Percentiles rank a stretch among this genome's conserved stretches.
Conservation (phyloP, 352 stramenopile species). For the Blastocystis sp. region DNA sequence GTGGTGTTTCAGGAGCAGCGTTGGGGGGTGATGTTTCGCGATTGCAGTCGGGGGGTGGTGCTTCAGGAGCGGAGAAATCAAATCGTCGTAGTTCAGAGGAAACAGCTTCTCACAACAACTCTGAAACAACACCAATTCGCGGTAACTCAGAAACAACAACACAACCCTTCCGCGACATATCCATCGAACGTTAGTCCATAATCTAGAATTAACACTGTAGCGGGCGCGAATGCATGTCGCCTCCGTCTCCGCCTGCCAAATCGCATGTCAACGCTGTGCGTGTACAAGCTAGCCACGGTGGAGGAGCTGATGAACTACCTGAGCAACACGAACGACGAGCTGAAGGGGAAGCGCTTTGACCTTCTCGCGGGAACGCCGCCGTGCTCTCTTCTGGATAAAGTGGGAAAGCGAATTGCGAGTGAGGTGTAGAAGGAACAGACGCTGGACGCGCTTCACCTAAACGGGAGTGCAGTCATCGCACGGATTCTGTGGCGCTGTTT, state of each 20-base stretch:
- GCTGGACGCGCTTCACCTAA: constrained; percentile 48
- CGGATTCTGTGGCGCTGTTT: not conserved
- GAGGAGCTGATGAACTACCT: constrained; percentile 28
- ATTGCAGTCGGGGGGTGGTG: too few species aligned
- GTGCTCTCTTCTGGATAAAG: not conserved
- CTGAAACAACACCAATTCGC: too few species aligned
- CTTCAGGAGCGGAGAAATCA: too few species aligned
- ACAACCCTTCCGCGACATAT: constrained; percentile 10
- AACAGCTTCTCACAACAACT: too few species aligned
- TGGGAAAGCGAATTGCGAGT: not conserved
- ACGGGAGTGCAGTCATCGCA: constrained; percentile 43
- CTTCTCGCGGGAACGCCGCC: constrained; percentile 53
- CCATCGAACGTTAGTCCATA: not conserved
- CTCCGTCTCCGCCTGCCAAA: constrained; percentile 18
- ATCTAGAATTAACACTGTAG: not conserved
- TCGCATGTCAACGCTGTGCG: not conserved
- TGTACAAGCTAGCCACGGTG: constrained; percentile 44
- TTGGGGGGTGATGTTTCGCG: too few species aligned
- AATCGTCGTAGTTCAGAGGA: too few species aligned
- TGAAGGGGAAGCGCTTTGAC: not conserved
- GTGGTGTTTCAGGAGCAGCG: too few species aligned
- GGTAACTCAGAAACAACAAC: too few species aligned
- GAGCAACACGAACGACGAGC: not conserved
- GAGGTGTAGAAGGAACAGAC: constrained; percentile 25
- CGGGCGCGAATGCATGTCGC: constrained; percentile 11